A percentile compares a stretch with the other conserved stretches of the same genome.
These are phyloP conservation scores for Blastobotrys elegans DNA, from an alignment of 1,139 yeast species.

Conservation along the genomic window DNA sequence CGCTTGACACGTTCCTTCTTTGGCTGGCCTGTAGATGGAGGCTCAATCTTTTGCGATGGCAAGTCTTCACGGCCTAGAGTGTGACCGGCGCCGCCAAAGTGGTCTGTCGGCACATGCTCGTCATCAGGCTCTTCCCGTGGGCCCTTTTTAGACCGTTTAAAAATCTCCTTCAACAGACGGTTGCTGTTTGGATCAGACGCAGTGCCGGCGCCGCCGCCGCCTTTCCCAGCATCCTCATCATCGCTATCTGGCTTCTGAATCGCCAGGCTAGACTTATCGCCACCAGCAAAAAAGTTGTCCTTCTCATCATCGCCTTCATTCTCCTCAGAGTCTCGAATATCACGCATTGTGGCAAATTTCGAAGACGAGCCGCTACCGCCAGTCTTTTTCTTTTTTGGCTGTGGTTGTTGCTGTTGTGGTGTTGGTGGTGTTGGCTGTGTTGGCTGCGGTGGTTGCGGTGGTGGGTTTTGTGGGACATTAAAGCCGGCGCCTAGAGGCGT, in stretches of 20 bases:
- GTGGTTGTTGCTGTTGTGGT: not conserved
- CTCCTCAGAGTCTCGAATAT: slow-evolving; percentile 30
- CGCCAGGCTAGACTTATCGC: slow-evolving; percentile 88
- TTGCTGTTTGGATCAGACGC: slow-evolving; percentile 15
- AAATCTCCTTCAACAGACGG: slow-evolving; percentile 49
- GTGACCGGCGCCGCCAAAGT: slow-evolving; percentile 70
- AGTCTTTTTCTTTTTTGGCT: not conserved
- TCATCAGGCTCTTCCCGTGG: slow-evolving; percentile 26
- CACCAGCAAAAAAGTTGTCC: slow-evolving; percentile 86
- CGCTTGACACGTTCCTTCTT: slow-evolving; percentile 27
- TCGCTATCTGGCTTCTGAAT: slow-evolving; percentile 80
- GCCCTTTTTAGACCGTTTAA: slow-evolving; percentile 53
- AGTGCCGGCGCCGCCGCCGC: slow-evolving; percentile 12
- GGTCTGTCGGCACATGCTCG: slow-evolving; percentile 26
- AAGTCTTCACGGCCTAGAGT: slow-evolving; percentile 59
- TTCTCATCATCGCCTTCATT: slow-evolving; percentile 44
- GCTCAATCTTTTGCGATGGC: slow-evolving; percentile 15
- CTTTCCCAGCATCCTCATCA: slow-evolving; percentile 30
- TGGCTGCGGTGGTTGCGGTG: not conserved
- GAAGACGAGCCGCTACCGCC: too few relatives aligned
- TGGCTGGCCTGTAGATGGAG: slow-evolving; percentile 9
- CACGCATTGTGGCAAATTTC: slow-evolving; percentile 40
- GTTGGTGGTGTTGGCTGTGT: not conserved
- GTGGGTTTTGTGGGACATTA: not conserved
- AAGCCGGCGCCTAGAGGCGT: too few relatives aligned